Conservation (phyloP, 768 basidiomycete genomes). For the Psilocybe cyanescens region DNA sequence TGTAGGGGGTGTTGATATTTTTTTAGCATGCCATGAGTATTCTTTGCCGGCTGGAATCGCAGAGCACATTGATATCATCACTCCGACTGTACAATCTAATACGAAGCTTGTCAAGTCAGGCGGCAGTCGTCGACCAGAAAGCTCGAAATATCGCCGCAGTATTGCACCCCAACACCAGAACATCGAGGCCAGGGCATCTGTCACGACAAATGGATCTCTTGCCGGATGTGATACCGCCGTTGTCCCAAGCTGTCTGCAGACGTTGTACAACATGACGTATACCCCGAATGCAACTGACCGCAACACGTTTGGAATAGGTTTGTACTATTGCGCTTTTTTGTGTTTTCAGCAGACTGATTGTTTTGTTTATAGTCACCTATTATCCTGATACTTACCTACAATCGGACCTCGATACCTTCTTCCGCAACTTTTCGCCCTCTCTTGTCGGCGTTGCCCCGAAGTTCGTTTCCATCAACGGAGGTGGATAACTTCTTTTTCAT, state of each 20-base stretch:
- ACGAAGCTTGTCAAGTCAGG: conserved; percentile 17
- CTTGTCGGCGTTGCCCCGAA: conserved; percentile 40
- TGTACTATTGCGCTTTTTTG: not conserved
- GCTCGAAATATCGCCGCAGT: not conserved
- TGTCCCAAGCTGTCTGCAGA: conserved; percentile 37
- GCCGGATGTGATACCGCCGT: conserved; percentile 31
- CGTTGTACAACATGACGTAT: conserved; percentile 29
- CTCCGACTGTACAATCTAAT: conserved; percentile 42
- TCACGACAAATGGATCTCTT: conserved; percentile 12
- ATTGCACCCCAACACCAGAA: not conserved
- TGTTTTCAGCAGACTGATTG: not conserved
- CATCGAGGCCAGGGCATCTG: not conserved
- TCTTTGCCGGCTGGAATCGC: conserved; percentile 38
- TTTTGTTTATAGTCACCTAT: conserved; percentile 42
- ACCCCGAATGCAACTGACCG: conserved; percentile 25
- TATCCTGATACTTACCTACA: conserved; percentile 47
- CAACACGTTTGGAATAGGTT: conserved; percentile 34
- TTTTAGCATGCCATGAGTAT: conserved; percentile 39
- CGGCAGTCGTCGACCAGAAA: not conserved
- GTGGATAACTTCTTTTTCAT: conserved; percentile 10
- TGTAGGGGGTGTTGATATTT: not conserved
- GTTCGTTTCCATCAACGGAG: conserved; percentile 37
- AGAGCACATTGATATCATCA: conserved; percentile 42
- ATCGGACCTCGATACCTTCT: conserved; percentile 49
- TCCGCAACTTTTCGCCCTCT: conserved; percentile 37